Conservation (phyloP, 257 asterid genomes). For the Plantago elongata region DNA sequence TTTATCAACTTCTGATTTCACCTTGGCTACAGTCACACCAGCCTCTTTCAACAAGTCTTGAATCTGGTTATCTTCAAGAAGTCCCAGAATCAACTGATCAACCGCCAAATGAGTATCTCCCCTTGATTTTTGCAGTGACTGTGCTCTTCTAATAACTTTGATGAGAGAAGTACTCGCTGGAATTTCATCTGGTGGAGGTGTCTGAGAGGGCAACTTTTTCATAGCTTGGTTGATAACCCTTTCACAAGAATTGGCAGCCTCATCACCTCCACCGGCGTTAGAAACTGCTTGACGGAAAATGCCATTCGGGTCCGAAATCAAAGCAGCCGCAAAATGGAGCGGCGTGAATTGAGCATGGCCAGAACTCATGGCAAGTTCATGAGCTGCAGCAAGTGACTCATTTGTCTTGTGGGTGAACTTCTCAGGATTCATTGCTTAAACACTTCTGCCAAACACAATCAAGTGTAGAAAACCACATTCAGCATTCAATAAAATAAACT, state of each 20-base stretch:
- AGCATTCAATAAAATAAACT: neutral
- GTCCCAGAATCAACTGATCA: conserved; percentile 59
- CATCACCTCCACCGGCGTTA: conserved; percentile 48
- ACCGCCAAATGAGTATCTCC: conserved; percentile 62
- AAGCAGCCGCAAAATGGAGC: conserved; percentile 48
- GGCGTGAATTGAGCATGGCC: conserved; percentile 77
- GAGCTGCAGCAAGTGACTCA: conserved; percentile 58
- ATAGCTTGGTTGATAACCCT: conserved; percentile 47
- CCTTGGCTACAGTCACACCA: conserved; percentile 38
- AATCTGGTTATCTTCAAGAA: conserved; percentile 59
- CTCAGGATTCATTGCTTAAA: conserved; percentile 55
- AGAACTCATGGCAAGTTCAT: conserved; percentile 48
- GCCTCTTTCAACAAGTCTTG: conserved; percentile 51
- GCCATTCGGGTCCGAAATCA: conserved; percentile 46
- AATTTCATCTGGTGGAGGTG: conserved; percentile 55
- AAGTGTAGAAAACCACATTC: neutral
- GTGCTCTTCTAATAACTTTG: conserved; percentile 58
- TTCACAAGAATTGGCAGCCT: conserved; percentile 40
- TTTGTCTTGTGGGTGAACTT: conserved; percentile 72
- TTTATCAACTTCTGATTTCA: conserved; percentile 57
- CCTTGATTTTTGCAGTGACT: conserved; percentile 46
- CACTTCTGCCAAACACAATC: conserved; percentile 5
- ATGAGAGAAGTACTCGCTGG: conserved; percentile 61
- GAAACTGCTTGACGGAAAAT: conserved; percentile 57
- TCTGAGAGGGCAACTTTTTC: conserved; percentile 53